These are phyloP conservation scores for Leucocoprinus sp. DNA, from an alignment of 768 basidiomycete genomes.

Conservation along the genomic window DNA sequence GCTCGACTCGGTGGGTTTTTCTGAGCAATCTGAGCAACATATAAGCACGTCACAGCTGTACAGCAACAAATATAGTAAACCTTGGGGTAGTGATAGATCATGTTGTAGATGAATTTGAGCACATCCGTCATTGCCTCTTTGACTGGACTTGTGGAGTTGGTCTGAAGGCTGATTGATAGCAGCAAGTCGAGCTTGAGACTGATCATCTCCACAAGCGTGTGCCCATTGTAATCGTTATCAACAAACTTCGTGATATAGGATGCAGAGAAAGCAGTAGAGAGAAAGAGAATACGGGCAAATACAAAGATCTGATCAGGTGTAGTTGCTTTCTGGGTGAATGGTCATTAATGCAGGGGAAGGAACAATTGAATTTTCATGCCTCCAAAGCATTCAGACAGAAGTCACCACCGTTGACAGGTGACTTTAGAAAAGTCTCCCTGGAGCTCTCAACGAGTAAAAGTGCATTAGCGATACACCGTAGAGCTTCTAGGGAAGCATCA, in stretches of 20 bases:
- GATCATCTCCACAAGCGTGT: slow-evolving; percentile 57
- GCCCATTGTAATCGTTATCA: slow-evolving; percentile 51
- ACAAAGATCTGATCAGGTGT: slow-evolving; percentile 63
- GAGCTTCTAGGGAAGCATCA: slow-evolving; percentile 59
- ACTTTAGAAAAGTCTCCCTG: slow-evolving; percentile 45
- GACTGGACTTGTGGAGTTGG: slow-evolving; percentile 44
- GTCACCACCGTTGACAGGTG: slow-evolving; percentile 58
- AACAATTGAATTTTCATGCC: slow-evolving; percentile 24
- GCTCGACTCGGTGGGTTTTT: slow-evolving; percentile 36
- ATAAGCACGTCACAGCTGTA: background rate
- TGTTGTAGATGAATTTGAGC: slow-evolving; percentile 79
- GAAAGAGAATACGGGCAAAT: slow-evolving; percentile 67
- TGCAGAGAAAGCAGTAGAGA: slow-evolving; percentile 50
- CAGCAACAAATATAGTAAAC: slow-evolving; percentile 25
- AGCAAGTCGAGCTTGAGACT: slow-evolving; percentile 53
- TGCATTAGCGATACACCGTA: slow-evolving; percentile 74
- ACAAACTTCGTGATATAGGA: slow-evolving; percentile 52
- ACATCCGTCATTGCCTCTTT: slow-evolving; percentile 75
- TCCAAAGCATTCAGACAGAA: slow-evolving; percentile 49
- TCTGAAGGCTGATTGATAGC: slow-evolving; percentile 36
- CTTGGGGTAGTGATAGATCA: slow-evolving; percentile 76
- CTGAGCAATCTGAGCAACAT: slow-evolving; percentile 26
- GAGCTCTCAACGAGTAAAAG: slow-evolving; percentile 61
- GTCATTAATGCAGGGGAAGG: slow-evolving; percentile 4
- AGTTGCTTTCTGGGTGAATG: slow-evolving; percentile 43